phyloP scores from a whole-genome alignment of 2,329 filamentous ascomycete genomes.

The Hymenoscyphus albidus region DNA sequence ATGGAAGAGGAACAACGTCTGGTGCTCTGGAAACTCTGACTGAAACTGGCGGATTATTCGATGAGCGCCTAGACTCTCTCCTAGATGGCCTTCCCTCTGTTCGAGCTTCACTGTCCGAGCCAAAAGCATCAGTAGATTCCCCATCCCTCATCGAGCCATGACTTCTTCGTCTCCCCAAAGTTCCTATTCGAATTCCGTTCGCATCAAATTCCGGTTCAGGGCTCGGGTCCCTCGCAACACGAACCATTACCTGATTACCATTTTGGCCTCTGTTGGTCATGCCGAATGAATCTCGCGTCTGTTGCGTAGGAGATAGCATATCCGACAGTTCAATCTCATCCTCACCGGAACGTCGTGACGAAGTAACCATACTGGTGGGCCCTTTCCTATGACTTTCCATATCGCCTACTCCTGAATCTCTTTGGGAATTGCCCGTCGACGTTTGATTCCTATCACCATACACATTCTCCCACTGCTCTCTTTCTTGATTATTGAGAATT shows the following conservation, averaged over 20 bases:
- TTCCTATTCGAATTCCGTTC: conserved; percentile 47
- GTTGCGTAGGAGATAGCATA: conserved; percentile 34
- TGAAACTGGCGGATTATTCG: conserved; percentile 34
- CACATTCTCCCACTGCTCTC: conserved; percentile 69
- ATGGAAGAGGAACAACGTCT: conserved; percentile 61
- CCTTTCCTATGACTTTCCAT: conserved; percentile 45
- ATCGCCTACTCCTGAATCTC: conserved; percentile 37
- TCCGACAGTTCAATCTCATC: conserved; percentile 54
- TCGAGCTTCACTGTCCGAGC: conserved; percentile 34
- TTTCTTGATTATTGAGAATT: conserved; percentile 56
- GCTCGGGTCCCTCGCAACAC: conserved; percentile 23
- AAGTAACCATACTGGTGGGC: conserved; percentile 24
- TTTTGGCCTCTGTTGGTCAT: conserved; percentile 41
- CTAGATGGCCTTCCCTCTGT: conserved; percentile 30
- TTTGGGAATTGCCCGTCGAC: conserved; percentile 19
- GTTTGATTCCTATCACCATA: conserved; percentile 60
- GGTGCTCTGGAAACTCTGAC: conserved; percentile 39
- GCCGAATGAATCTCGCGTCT: conserved; percentile 40
- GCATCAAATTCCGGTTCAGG: conserved; percentile 21
- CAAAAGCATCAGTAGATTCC: conserved; percentile 34
- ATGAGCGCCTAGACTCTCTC: conserved; percentile 29
- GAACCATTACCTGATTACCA: conserved; percentile 23
- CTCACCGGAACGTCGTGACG: conserved; percentile 38
- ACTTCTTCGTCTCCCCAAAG: conserved; percentile 49
- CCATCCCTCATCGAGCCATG: conserved; percentile 32